Conservation (phyloP, 345 rosid genomes). For the Arabidopsis arenosa region DNA sequence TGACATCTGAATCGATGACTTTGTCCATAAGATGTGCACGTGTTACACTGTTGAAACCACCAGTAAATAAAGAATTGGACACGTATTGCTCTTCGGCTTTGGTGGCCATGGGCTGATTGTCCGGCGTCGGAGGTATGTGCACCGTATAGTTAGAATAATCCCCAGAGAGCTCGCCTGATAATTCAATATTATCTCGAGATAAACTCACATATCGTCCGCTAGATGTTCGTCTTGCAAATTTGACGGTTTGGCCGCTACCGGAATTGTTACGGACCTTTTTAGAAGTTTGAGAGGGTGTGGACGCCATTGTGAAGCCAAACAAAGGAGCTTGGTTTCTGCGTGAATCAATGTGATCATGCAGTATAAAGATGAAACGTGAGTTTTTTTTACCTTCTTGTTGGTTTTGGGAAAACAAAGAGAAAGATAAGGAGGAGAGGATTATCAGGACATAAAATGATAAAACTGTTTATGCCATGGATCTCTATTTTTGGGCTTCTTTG, state of each 20-base stretch:
- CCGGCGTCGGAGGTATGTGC: slow-evolving; percentile 93
- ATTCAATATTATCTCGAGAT: slow-evolving; percentile 81
- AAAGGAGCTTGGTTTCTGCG: slow-evolving; percentile 25
- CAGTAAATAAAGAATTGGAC: slow-evolving; percentile 85
- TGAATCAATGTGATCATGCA: slow-evolving; percentile 30
- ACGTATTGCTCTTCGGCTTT: slow-evolving; percentile 94
- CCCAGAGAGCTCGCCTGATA: slow-evolving; percentile 77
- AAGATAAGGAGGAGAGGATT: slow-evolving; percentile 37
- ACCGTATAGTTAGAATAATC: slow-evolving; percentile 93
- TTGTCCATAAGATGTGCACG: slow-evolving; percentile 98
- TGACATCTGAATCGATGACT: slow-evolving; percentile 92
- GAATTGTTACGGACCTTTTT: slow-evolving; percentile 66
- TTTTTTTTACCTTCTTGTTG: slow-evolving; percentile 11
- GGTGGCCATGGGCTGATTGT: slow-evolving; percentile 86
- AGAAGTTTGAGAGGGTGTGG: slow-evolving; percentile 61
- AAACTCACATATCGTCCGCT: slow-evolving; percentile 96
- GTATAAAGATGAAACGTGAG: slow-evolving; percentile 8
- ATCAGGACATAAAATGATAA: slow-evolving; percentile 7
- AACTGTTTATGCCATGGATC: slow-evolving; percentile 4
- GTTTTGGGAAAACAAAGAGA: slow-evolving; percentile 18
- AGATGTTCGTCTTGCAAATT: slow-evolving; percentile 86
- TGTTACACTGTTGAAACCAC: slow-evolving; percentile 94
- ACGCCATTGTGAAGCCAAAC: slow-evolving; percentile 56
- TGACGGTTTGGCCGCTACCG: slow-evolving; percentile 78
- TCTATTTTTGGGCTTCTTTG: slow-evolving; percentile 28